Evolutionary conservation across 805 yeast species (phyloP).

Genomic region (Kuraishia molischiana): DNA sequence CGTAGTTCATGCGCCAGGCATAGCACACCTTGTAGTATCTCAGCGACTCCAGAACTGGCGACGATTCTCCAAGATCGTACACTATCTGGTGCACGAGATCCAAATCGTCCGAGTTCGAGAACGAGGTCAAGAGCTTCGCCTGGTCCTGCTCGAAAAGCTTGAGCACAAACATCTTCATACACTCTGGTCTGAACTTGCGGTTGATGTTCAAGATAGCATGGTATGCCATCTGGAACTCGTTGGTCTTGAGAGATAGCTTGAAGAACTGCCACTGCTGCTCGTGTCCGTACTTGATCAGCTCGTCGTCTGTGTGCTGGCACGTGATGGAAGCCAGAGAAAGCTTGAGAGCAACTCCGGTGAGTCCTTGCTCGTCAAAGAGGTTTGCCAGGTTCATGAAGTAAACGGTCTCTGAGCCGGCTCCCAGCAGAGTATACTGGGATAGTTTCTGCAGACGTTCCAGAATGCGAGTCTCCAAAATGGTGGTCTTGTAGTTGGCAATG

Average conservation of each 20-base stretch:
- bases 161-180: constrained; percentile 24
- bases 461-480: constrained; percentile 9
- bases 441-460: constrained; percentile 10
- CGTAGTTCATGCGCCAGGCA: constrained; percentile 38
- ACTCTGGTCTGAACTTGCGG: constrained; percentile 12
- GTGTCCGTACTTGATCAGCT: constrained; percentile 10
- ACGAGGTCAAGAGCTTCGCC: constrained; percentile 27
- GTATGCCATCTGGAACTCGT: constrained; percentile 19
- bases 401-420: constrained; percentile 17
- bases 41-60: constrained; percentile 21
- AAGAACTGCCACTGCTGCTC: constrained; percentile 11
- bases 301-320: constrained; percentile 9
- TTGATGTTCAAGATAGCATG: constrained; percentile 17
- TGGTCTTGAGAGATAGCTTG: constrained; percentile 18
- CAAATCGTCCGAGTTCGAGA: constrained; percentile 33
- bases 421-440: constrained; percentile 16
- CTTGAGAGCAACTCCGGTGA: constrained; percentile 23
- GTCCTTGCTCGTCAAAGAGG: constrained; percentile 21
- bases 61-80: constrained; percentile 17
- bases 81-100: constrained; percentile 32
- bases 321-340: constrained; percentile 15
- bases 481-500: constrained; percentile 14
- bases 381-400: constrained; percentile 28
- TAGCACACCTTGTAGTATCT: constrained; percentile 41
- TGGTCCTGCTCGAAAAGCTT: constrained; percentile 28